Conservation (phyloP, 2,329 filamentous ascomycete genomes). For the Teratosphaeria nubilosa region DNA sequence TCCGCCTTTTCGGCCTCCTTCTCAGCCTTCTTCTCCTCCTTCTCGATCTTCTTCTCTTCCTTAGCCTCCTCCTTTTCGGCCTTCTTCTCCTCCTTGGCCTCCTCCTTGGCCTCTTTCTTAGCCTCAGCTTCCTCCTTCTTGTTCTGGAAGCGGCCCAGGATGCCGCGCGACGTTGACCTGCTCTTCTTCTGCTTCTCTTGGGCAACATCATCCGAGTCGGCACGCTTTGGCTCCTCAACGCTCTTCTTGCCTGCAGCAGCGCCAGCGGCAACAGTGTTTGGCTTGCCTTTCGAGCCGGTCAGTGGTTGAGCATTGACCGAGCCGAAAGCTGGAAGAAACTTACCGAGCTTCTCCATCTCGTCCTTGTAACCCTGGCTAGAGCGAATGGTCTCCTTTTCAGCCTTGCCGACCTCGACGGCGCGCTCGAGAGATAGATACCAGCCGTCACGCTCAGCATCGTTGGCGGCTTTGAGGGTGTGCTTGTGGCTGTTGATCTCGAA, state of each 20-base stretch:
- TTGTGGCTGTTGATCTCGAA: constrained; percentile 81
- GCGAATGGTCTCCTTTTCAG: constrained; percentile 59
- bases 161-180: constrained; percentile 48
- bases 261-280: constrained; percentile 19
- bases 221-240: constrained; percentile 34
- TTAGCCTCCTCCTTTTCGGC: constrained; percentile 33
- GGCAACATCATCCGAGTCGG: constrained; percentile 24
- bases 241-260: constrained; percentile 36
- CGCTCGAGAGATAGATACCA: constrained; percentile 80
- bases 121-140: constrained; percentile 49
- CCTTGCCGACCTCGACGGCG: constrained; percentile 78
- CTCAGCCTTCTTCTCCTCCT: constrained; percentile 27
- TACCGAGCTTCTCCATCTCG: constrained; percentile 62
- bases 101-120: constrained; percentile 32
- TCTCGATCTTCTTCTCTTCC: constrained; percentile 30
- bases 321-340: constrained; percentile 21
- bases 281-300: constrained; percentile 16
- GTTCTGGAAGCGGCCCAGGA: constrained; percentile 48
- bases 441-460: constrained; percentile 70
- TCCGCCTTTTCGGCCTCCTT: constrained; percentile 24
- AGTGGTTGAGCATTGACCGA: not conserved
- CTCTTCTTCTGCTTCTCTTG: constrained; percentile 45
- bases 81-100: constrained; percentile 31
- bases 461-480: constrained; percentile 82
- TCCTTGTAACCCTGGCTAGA: constrained; percentile 83